Evolutionary conservation across 192 early-diverging fungal genomes (phyloP), one percentile per base, ranked within the genome.

Genomic region (Rhizophlyctis rosea): DNA sequence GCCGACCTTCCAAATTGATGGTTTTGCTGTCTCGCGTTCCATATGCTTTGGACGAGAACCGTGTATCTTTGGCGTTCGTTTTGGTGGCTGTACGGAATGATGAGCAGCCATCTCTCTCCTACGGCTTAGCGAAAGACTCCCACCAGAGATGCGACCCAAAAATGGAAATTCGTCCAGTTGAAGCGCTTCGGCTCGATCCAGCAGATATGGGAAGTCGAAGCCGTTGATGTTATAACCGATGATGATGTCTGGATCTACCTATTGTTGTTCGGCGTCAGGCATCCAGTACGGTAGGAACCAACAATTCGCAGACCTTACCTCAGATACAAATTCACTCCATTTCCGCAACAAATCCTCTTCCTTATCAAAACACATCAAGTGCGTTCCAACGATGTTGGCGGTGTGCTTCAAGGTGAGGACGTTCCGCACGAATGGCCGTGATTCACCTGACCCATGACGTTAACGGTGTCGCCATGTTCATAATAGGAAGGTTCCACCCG

Each of bases 141-240:
- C 25, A 68, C 64, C 59, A 61, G 55, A 83, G 9, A 95, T 74
- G 44, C 95, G 85, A 3, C 95, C 91, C 27, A 98, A 67, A 59
- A 81, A 96, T 14, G 93, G 88, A 66, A 97, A 98, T 25, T 81
- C 72, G 27, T 76, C 55, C 0, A 90, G 88, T 18, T 81, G 80
- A 11, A 98, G 81, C 32, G 86, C 82, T 24, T 76, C 82, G 3
- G 96, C 93, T 13, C 95, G 82, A 28, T 98, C 96, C 39, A 98
- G 60, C 36, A 98, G 75, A 69, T 98, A 98, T 1, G 95, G 94
- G 33, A 96, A 91, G 80, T 98, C 96, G 72, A 98, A 98, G 62
- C 95, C 94, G 75, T 86, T 85, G 27, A 91, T 96, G 76, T 98
- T 98, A 62, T 98, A 98, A 3, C 96, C 96, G 50, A 92, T 94